Evolutionary conservation across 768 basidiomycete genomes (phyloP), one percentile per base, ranked within the genome.

Genomic region (Phlebiopsis gigantea): DNA sequence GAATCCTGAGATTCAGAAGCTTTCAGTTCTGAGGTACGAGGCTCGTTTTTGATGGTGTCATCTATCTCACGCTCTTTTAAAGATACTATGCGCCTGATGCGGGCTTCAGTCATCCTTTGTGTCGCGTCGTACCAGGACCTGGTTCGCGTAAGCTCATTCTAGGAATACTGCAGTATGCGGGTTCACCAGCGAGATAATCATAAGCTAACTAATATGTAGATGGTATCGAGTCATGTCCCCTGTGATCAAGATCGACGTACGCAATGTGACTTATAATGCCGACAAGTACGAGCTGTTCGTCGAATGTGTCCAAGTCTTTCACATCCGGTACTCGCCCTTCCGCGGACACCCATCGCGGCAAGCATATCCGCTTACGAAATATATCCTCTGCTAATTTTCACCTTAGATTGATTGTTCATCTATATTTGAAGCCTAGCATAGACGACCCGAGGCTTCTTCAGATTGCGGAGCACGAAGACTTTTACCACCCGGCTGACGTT

Each of bases 151-250:
- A 81, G 17, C 68, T 71, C 19, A 71, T 87, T 25, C 71, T 86
- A 2, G 81, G 74, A 9, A 74, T 87, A 28, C 85, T 81, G 65
- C 82, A 84, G 78, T 81, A 56, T 28, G 77, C 65, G n/a, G 15
- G 9, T 9, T 17, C 2, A 48, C 22, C 30, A 14, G 4, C 44
- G 10, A 10, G 44, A 71, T 87, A 25, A 34, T 17, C 17, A 17
- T 9, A 6, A 34, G 31, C 8, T 39, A 39, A 71, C 1, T 70
- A 81, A 3, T 64, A 70, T 5, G 72, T 53, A 83, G 82, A 62
- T 87, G 83, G 82, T 84, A 84, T 65, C 80, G 85, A 49, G 72
- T 87, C 30, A 67, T 84, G 65, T 85, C 82, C 12, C 85, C 84
- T 0, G 61, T 66, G 22, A 72, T 79, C 22, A 66, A 76, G 8